Evolutionary conservation across 2,329 filamentous ascomycete genomes (phyloP), one percentile per base, ranked within the genome.

Genomic region (Diaporthe ampelina): DNA sequence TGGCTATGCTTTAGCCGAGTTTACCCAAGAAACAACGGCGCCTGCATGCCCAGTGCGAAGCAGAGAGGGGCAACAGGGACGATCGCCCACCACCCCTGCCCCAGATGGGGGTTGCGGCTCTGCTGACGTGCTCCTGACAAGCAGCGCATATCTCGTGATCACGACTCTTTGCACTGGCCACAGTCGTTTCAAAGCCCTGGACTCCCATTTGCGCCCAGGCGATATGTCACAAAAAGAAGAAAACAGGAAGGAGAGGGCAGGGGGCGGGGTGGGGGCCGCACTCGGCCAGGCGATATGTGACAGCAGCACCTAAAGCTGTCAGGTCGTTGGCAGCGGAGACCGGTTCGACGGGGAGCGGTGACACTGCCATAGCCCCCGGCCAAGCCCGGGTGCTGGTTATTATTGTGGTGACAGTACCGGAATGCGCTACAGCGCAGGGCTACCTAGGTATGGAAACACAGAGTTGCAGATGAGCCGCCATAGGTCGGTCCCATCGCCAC

Each of bases 71-170:
- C 59, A 45, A 19, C 61, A 37, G 61, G 15, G 26, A 54, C 61
- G 26, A 43, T 50, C 61, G 43, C 29, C 35, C 43, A 15, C 24
- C 29, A 67, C 32, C 61, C 61, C 45, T 50, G 63, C 21, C 29
- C 63, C 45, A n/a, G 45, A 67, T 40, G n/a, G 63, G 45, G 61
- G 63, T 67, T 67, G 63, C 63, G 63, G 63, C 63, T 52, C 63
- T 67, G 63, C 45, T 52, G 29, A 32, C 45, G 45, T 52, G 45
- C 63, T 52, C 63, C 63, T 67, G 63, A 40, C 45, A 26, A 26
- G 63, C 45, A 52, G 37, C 21, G 15, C 29, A 52, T 40, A 54
- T 67, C 45, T 52, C 61, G 61, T 26, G 63, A 54, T 21, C 48
- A 50, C 63, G 63, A 67, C 45, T 67, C 63, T 52, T 50, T 50